These are phyloP conservation scores for Kingdonia uniflora DNA, from an alignment of 164 flowering plant species.

Conservation along the genomic window DNA sequence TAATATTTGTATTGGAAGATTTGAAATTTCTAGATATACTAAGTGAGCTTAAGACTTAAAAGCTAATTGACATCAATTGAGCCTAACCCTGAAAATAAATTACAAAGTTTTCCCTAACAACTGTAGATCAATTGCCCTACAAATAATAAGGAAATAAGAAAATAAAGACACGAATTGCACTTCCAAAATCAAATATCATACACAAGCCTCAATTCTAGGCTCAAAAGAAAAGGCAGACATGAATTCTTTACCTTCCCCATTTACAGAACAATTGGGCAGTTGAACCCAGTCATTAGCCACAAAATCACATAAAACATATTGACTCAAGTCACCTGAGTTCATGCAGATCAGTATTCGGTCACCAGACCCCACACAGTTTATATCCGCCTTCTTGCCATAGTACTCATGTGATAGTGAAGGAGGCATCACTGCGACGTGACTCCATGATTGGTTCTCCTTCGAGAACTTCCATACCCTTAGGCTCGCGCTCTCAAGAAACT, in stretches of 20 bases:
- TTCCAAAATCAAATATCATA: slow-evolving; percentile 13
- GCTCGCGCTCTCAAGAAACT: slow-evolving; percentile 53
- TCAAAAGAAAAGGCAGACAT: slow-evolving; percentile 60
- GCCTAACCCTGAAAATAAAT: too few relatives aligned
- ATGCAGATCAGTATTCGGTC: slow-evolving; percentile 41
- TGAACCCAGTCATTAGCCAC: slow-evolving; percentile 43
- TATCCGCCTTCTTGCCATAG: slow-evolving; percentile 59
- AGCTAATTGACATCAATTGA: too few relatives aligned
- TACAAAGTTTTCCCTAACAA: too few relatives aligned
- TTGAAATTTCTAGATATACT: too few relatives aligned
- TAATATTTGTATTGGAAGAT: too few relatives aligned
- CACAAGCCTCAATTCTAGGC: slow-evolving; percentile 67
- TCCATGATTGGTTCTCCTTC: slow-evolving; percentile 29
- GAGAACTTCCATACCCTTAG: slow-evolving; percentile 55
- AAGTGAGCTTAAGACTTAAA: too few relatives aligned
- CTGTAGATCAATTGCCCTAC: too few relatives aligned
- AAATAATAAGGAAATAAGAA: too few relatives aligned
- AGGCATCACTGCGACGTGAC: slow-evolving; percentile 57
- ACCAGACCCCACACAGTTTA: slow-evolving; percentile 53
- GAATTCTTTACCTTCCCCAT: slow-evolving; percentile 41
- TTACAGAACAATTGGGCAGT: slow-evolving; percentile 30
- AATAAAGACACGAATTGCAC: too few relatives aligned
- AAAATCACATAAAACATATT: slow-evolving; percentile 37
- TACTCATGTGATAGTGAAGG: slow-evolving; percentile 54
- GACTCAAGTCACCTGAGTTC: slow-evolving; percentile 27